Conservation (phyloP, 805 yeast species). For the Wickerhamiella azymoides region DNA sequence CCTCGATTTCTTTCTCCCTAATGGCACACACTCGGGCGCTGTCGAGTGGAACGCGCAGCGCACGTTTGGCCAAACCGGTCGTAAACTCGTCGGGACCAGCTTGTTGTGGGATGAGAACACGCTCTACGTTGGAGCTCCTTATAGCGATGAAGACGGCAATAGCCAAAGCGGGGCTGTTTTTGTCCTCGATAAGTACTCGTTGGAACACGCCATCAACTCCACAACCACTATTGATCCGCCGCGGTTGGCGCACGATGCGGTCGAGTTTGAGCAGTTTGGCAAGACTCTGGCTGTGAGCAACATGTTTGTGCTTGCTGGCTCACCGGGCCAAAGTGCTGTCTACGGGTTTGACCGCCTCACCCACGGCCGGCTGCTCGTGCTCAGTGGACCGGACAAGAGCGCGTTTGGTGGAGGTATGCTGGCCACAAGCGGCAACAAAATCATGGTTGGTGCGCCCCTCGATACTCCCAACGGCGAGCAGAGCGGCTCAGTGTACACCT, state of each 20-base stretch:
- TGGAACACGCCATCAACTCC: conserved; percentile 11
- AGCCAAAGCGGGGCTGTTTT: conserved; percentile 29
- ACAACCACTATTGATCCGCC: background rate
- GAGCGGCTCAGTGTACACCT: conserved; percentile 33
- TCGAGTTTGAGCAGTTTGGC: conserved; percentile 33
- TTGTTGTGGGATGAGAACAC: conserved; percentile 28
- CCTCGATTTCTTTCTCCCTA: conserved; percentile 28
- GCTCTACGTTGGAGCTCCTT: conserved; percentile 34
- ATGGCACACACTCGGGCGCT: conserved; percentile 19
- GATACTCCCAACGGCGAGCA: conserved; percentile 20
- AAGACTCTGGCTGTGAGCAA: conserved; percentile 23
- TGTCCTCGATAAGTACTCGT: conserved; percentile 23
- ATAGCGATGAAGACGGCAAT: conserved; percentile 24
- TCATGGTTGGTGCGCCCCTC: conserved; percentile 25
- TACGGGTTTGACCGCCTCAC: conserved; percentile 25
- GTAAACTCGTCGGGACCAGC: conserved; percentile 31
- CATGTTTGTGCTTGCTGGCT: conserved; percentile 25
- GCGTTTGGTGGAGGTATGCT: conserved; percentile 22
- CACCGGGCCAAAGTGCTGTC: conserved; percentile 29
- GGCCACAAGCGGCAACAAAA: conserved; percentile 17
- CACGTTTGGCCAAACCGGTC: conserved; percentile 29
- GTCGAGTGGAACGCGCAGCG: conserved; percentile 21
- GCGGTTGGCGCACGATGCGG: background rate
- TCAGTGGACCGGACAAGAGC: conserved; percentile 12
- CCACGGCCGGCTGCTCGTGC: conserved; percentile 11